These are phyloP conservation scores for Pyricularia grisea DNA, from an alignment of 2,329 filamentous ascomycete genomes.

Conservation along the genomic window DNA sequence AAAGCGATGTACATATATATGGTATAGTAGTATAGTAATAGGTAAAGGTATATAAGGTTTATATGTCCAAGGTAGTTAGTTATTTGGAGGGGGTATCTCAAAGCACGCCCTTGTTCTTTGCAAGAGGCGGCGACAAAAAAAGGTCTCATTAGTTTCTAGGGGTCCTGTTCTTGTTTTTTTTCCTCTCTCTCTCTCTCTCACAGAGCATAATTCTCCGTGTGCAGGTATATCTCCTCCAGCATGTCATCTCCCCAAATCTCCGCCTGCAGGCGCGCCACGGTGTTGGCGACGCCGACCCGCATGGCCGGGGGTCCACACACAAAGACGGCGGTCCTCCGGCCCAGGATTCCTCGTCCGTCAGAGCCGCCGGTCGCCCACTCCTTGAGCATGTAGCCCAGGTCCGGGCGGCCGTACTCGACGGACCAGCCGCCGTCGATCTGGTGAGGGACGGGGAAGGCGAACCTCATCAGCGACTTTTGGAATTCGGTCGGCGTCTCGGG, in stretches of 20 bases:
- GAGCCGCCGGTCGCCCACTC: slow-evolving; percentile 67
- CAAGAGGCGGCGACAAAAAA: background rate
- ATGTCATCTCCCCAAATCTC: slow-evolving; percentile 71
- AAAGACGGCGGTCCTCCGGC: slow-evolving; percentile 76
- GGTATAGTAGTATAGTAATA: background rate
- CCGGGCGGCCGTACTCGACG: slow-evolving; percentile 84
- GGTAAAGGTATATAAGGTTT: background rate
- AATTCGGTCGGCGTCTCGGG: slow-evolving; percentile 77
- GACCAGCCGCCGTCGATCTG: slow-evolving; percentile 74
- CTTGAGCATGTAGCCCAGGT: slow-evolving; percentile 77
- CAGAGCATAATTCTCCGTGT: slow-evolving; percentile 91
- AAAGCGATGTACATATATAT: background rate
- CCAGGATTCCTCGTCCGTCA: slow-evolving; percentile 61
- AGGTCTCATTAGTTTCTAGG: background rate
- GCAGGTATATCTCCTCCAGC: slow-evolving; percentile 84
- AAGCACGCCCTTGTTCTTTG: background rate
- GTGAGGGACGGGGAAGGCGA: slow-evolving; percentile 66
- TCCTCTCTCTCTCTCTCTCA: slow-evolving; percentile 27
- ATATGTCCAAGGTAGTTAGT: background rate
- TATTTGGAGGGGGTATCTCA: background rate
- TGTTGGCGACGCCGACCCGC: slow-evolving; percentile 79
- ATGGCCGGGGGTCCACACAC: slow-evolving; percentile 85
- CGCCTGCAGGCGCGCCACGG: slow-evolving; percentile 72
- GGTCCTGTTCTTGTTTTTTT: no score
- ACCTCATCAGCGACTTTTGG: slow-evolving; percentile 83